Evolutionary conservation across 768 basidiomycete species (phyloP).

Genomic region (Artomyces pyxidatus): DNA sequence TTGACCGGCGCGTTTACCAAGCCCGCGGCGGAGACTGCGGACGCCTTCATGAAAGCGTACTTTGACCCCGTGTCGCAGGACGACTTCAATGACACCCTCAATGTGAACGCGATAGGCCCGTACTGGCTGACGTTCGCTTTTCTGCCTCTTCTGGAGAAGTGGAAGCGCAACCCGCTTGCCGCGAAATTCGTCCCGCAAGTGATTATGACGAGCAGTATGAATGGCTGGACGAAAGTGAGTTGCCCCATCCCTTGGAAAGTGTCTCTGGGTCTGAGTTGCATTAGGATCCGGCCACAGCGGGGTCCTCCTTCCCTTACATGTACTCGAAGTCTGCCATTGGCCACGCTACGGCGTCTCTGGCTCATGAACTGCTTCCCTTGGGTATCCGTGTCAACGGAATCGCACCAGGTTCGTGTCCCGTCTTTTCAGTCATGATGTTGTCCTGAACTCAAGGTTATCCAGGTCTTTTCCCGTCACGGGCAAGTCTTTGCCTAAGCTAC

Average conservation of each 20-base stretch:
- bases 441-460: neutral
- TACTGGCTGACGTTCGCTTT: slow-evolving; percentile 53
- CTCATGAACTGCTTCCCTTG: slow-evolving; percentile 40
- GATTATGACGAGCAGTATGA: slow-evolving; percentile 45
- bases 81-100: slow-evolving; percentile 28
- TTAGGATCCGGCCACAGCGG: slow-evolving; percentile 34
- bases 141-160: slow-evolving; percentile 43
- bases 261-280: neutral
- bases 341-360: slow-evolving; percentile 37
- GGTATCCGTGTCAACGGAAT: slow-evolving; percentile 47
- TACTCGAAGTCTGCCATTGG: slow-evolving; percentile 42
- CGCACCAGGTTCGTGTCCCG: slow-evolving; percentile 29
- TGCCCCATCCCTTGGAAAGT: neutral
- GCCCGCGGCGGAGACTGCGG: slow-evolving; percentile 25
- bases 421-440: neutral
- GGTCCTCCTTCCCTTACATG: slow-evolving; percentile 36
- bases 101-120: slow-evolving; percentile 36
- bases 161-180: slow-evolving; percentile 29
- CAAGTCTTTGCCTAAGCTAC: too few relatives aligned
- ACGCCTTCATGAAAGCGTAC: slow-evolving; percentile 30
- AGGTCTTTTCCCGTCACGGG: too few relatives aligned
- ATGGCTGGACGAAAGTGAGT: slow-evolving; percentile 41
- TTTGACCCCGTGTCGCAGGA: slow-evolving; percentile 32
- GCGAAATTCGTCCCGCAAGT: slow-evolving; percentile 37
- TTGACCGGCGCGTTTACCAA: slow-evolving; percentile 21